Evolutionary conservation across 2,329 filamentous ascomycete species (phyloP).

Genomic region (Stagonosporopsis rhizophila): DNA sequence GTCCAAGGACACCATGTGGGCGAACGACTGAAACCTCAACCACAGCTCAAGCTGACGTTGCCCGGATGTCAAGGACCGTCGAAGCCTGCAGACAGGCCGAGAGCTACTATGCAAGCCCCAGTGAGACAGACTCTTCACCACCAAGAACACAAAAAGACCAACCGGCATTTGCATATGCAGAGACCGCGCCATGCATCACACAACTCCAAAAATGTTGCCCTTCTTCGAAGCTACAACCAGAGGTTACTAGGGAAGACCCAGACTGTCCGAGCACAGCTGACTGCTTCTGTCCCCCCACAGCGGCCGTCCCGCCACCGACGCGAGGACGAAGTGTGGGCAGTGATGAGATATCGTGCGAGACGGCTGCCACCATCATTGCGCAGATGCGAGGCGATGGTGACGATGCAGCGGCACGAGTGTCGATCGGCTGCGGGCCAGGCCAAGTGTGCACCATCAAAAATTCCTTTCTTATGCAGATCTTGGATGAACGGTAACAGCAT

Average conservation of each 20-base stretch:
- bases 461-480: slow-evolving; percentile 32
- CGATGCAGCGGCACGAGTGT: slow-evolving; percentile 24
- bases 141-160: background rate
- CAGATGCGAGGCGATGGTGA: slow-evolving; percentile 39
- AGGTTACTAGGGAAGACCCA: slow-evolving; percentile 10
- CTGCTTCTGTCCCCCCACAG: slow-evolving; percentile 31
- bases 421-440: slow-evolving; percentile 28
- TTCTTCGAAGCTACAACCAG: background rate
- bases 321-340: background rate
- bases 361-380: slow-evolving; percentile 36
- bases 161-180: background rate
- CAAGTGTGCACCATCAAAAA: slow-evolving; percentile 34
- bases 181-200: background rate
- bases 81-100: slow-evolving; percentile 3
- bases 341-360: slow-evolving; percentile 38
- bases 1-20: background rate
- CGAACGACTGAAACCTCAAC: background rate
- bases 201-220: slow-evolving; percentile 10
- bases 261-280: slow-evolving; percentile 26
- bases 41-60: background rate
- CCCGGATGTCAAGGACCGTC: background rate
- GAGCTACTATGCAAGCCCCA: slow-evolving; percentile 13
- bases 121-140: slow-evolving; percentile 7
- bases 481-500: slow-evolving; percentile 30
- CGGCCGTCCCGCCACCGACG: slow-evolving; percentile 4